phyloP scores from a whole-genome alignment of 2,329 filamentous ascomycete genomes.

The Sarocladium strictum region DNA sequence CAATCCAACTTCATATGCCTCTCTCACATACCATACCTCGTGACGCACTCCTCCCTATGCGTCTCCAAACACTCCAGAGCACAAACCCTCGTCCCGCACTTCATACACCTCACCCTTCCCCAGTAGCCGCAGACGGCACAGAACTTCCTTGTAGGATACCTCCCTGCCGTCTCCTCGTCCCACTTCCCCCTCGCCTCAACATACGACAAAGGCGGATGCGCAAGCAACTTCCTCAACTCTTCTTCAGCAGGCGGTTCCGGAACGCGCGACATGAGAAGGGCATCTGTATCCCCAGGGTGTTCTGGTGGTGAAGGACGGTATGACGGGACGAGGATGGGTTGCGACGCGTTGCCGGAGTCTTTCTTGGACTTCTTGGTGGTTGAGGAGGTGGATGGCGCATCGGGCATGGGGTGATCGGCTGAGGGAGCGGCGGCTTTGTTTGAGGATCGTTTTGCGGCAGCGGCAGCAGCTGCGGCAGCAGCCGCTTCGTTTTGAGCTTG shows the following conservation, averaged over 20 bases:
- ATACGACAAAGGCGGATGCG: slow-evolving; percentile 61
- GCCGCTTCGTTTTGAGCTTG: slow-evolving; percentile 37
- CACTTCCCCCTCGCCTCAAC: slow-evolving; percentile 51
- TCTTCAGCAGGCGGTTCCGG: slow-evolving; percentile 52
- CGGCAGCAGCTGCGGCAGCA: slow-evolving; percentile 24
- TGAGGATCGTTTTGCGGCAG: slow-evolving; percentile 21
- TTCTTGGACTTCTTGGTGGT: background rate
- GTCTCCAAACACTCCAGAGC: slow-evolving; percentile 67
- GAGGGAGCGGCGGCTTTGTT: slow-evolving; percentile 14
- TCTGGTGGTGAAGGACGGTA: slow-evolving; percentile 23
- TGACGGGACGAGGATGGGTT: slow-evolving; percentile 28
- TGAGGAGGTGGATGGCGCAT: slow-evolving; percentile 12
- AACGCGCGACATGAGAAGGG: slow-evolving; percentile 52
- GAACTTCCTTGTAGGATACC: slow-evolving; percentile 58
- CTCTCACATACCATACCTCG: slow-evolving; percentile 46
- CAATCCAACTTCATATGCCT: background rate
- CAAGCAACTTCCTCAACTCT: slow-evolving; percentile 59
- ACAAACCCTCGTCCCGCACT: slow-evolving; percentile 74
- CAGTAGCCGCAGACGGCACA: slow-evolving; percentile 80
- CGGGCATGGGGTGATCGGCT: slow-evolving; percentile 21
- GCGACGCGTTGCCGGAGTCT: slow-evolving; percentile 12
- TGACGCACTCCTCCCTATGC: slow-evolving; percentile 67
- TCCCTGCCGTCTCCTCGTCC: slow-evolving; percentile 19
- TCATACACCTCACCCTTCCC: slow-evolving; percentile 69
- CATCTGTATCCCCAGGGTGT: slow-evolving; percentile 47